These are phyloP conservation scores for Pythium oligandrum DNA, from an alignment of 352 stramenopile species.

Conservation along the genomic window DNA sequence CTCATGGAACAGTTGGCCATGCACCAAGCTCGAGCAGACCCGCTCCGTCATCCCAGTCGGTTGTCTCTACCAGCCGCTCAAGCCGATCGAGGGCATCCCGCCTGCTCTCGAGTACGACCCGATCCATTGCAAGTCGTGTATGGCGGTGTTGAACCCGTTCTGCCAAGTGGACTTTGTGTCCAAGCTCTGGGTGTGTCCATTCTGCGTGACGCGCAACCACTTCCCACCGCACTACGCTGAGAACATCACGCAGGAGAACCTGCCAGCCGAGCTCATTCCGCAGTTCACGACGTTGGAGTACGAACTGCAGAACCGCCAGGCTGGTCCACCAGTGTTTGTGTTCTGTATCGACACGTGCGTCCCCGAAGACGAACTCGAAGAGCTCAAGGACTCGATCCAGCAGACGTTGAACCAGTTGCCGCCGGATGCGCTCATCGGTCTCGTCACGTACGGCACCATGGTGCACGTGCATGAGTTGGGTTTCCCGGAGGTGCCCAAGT, in stretches of 20 bases:
- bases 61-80: conserved; percentile 96
- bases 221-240: conserved; percentile 94
- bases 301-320: conserved; percentile 91
- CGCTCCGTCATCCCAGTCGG: conserved; percentile 96
- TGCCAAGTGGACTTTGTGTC: conserved; percentile 98
- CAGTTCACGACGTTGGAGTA: conserved; percentile 99
- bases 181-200: conserved; percentile 99
- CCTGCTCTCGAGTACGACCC: conserved; percentile 96
- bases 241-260: conserved; percentile 97
- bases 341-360: conserved; percentile 98
- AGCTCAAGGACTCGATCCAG: conserved; percentile 98
- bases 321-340: conserved; percentile 97
- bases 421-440: conserved; percentile 95
- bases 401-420: conserved; percentile 98
- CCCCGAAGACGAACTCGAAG: conserved; percentile 94
- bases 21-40: conserved; percentile 96
- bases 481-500: conserved; percentile 94
- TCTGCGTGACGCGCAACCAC: conserved; percentile 98
- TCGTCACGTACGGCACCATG: conserved; percentile 99
- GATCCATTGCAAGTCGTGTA: conserved; percentile 97
- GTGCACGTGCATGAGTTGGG: conserved; percentile 99
- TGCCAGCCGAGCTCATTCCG: conserved; percentile 98
- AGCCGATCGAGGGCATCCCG: conserved; percentile 94
- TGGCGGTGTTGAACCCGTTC: conserved; percentile 97
- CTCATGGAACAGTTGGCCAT: conserved; percentile 98